Evolutionary conservation across 495 filamentous ascomycete species (phyloP).

Genomic region (Penicillium nucicola): DNA sequence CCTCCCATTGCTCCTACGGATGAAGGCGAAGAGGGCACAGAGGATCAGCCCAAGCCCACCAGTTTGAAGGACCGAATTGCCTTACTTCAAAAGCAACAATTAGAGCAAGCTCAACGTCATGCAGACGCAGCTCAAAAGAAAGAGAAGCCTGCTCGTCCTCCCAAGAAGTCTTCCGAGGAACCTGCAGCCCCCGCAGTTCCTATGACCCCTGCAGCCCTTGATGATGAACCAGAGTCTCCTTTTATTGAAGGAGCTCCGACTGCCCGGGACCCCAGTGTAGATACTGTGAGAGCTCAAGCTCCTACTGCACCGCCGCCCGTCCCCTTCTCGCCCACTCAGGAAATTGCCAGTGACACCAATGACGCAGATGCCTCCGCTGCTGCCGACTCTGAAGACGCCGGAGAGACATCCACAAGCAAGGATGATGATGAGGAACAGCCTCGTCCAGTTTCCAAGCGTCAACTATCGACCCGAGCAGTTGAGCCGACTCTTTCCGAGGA

Average conservation of each 20-base stretch:
- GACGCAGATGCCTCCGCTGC: slow-evolving; percentile 89
- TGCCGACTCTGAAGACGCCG: slow-evolving; percentile 80
- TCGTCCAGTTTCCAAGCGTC: slow-evolving; percentile 16
- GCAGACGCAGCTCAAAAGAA: slow-evolving; percentile 78
- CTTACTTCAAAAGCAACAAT: slow-evolving; percentile 86
- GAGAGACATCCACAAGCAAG: slow-evolving; percentile 68
- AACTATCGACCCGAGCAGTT: slow-evolving; percentile 13
- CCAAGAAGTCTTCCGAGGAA: slow-evolving; percentile 74
- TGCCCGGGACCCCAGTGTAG: slow-evolving; percentile 54
- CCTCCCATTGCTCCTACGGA: slow-evolving; percentile 45
- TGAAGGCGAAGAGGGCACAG: slow-evolving; percentile 52
- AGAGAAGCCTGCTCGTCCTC: slow-evolving; percentile 79
- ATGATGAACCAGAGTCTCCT: slow-evolving; percentile 33
- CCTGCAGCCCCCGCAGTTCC: slow-evolving; percentile 28
- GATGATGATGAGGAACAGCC: slow-evolving; percentile 66
- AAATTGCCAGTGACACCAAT: slow-evolving; percentile 71
- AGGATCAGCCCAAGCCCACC: slow-evolving; percentile 82
- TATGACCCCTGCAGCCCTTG: slow-evolving; percentile 14
- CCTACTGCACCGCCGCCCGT: slow-evolving; percentile 41
- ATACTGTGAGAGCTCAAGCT: slow-evolving; percentile 45
- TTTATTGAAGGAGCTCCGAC: slow-evolving; percentile 41
- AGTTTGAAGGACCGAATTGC: slow-evolving; percentile 95
- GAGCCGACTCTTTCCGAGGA: slow-evolving; percentile 22
- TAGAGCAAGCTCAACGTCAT: slow-evolving; percentile 78
- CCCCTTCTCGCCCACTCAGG: slow-evolving; percentile 46